Evolutionary conservation across 345 rosid species (phyloP), one percentile per base, ranked within the genome.

Genomic region (Bretschneidera sinensis): DNA sequence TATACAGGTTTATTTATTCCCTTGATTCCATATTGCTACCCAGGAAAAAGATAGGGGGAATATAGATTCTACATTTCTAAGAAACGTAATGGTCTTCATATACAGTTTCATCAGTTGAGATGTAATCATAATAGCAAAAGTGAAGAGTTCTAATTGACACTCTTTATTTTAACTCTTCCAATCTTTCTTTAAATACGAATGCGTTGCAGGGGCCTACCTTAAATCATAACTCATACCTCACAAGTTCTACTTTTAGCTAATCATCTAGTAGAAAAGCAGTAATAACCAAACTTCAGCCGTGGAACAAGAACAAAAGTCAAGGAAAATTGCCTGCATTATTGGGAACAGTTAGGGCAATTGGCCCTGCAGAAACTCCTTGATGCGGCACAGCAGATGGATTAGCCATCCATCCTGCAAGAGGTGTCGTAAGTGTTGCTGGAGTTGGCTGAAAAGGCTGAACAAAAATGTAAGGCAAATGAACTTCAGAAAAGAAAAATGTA

Each of bases 401-500:
- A 59, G 81, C 70, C 79, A 79, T 79, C 81, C 84, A 76, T 65
- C 84, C 84, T 33, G 81, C 81, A 59, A 71, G 79, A 55, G 84
- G 73, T 56, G 84, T 69, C 51, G 78, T 67, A 59, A 76, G 78
- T 59, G 76, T 61, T 59, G 80, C 78, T 51, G 74, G 83, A 64
- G 72, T 68, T 31, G 71, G 71, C 73, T 79, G 84, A 65, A 79
- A 76, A 39, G 76, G 84, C 81, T 79, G 81, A 62, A 57, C 33
- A 33, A 56, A 34, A 24, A 45, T 17, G 8, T 28, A 54, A 31
- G 9, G 24, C 1, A 24, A 17, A 62, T 21, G 9, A 17, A 23
- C n/a, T n/a, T n/a, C n/a, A n/a, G n/a, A n/a, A 39, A 4, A 22
- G 34, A 43, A 55, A 28, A 48, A 9, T 49, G 43, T 50, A 24